phyloP scores from a whole-genome alignment of 345 rosid species.

The Lumnitzera littorea region DNA sequence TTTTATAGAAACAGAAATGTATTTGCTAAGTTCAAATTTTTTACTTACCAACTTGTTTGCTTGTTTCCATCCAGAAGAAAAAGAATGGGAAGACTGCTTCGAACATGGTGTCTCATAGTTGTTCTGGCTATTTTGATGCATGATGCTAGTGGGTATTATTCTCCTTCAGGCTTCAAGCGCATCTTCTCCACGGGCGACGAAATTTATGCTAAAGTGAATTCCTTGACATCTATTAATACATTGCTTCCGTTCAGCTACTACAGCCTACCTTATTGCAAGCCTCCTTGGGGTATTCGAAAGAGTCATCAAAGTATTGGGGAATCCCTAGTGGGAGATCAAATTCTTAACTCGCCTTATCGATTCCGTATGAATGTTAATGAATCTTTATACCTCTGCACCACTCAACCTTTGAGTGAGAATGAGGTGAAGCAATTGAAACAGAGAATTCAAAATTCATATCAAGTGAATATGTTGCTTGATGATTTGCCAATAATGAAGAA shows the following conservation, averaged over 20 bases:
- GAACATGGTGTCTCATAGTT: neutral
- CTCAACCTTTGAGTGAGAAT: slow-evolving; percentile 1
- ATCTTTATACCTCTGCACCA: slow-evolving; percentile 14
- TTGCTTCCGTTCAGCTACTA: slow-evolving; percentile 86
- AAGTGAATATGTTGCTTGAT: slow-evolving; percentile 13
- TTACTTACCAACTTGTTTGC: too few relatives aligned
- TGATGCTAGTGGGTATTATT: neutral
- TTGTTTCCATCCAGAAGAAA: too few relatives aligned
- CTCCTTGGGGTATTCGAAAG: neutral
- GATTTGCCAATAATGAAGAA: slow-evolving; percentile 4
- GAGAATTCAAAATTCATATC: slow-evolving; percentile 6
- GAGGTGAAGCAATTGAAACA: slow-evolving; percentile 8
- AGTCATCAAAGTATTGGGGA: slow-evolving; percentile 5
- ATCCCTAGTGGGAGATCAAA: slow-evolving; percentile 14
- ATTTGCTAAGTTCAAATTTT: too few relatives aligned
- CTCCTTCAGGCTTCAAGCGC: slow-evolving; percentile 9
- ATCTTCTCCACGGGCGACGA: slow-evolving; percentile 43
- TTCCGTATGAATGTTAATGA: slow-evolving; percentile 9
- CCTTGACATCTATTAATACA: slow-evolving; percentile 77
- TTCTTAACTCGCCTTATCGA: slow-evolving; percentile 5
- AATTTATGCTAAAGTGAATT: slow-evolving; percentile 64
- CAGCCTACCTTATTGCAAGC: slow-evolving; percentile 42
- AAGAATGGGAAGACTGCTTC: too few relatives aligned
- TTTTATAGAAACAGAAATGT: too few relatives aligned
- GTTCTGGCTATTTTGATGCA: too few relatives aligned